Evolutionary conservation across 2,329 filamentous ascomycete genomes (phyloP), one percentile per base, ranked within the genome.

Genomic region (Penicillium sp.): DNA sequence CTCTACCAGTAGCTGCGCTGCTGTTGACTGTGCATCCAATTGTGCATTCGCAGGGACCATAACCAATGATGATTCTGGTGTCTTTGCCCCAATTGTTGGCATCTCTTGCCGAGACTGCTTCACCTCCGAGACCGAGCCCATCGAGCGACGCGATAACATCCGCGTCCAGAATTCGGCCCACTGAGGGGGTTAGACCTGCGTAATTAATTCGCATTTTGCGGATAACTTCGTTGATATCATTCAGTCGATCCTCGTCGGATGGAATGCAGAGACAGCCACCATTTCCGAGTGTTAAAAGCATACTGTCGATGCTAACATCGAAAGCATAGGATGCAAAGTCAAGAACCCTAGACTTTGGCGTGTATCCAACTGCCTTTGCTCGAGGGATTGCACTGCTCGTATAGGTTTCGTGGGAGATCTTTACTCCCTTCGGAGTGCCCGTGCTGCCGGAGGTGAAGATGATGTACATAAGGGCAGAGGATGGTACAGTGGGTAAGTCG

Each of bases 201-300:
- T 80, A 82, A 40, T 78, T 82, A 35, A 81, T 78, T 7, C 75
- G 69, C 76, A 82, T 81, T 0, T 73, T 67, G 4, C 77, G 75
- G 33, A 86, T 80, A 1, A 76, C 77, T 0, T 74, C 76, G 2
- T 75, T 72, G 14, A 85, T 76, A 52, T 84, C 77, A 47, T 78
- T 75, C 1, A 79, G 59, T 40, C 79, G 73, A 55, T 83, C 78
- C 5, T 75, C 66, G 0, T 79, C 71, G 0, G 79, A 78, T 0
- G 84, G 83, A 1, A 87, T 77, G 55, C 84, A 86, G 8, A 87
- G 76, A 40, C 82, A 85, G 0, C 82, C 84, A 6, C 84, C 84
- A 33, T 80, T 73, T 2, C 78, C 72, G 5, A 87, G 72, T 0
- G 84, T 82, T 1, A 79, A 77, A 47, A 85, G 78, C 43, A 84